A percentile compares a stretch with the other conserved stretches of the same genome.
Evolutionary conservation across 176 grass and related monocot genomes (phyloP).

Genomic region (Triticum timopheevii): DNA sequence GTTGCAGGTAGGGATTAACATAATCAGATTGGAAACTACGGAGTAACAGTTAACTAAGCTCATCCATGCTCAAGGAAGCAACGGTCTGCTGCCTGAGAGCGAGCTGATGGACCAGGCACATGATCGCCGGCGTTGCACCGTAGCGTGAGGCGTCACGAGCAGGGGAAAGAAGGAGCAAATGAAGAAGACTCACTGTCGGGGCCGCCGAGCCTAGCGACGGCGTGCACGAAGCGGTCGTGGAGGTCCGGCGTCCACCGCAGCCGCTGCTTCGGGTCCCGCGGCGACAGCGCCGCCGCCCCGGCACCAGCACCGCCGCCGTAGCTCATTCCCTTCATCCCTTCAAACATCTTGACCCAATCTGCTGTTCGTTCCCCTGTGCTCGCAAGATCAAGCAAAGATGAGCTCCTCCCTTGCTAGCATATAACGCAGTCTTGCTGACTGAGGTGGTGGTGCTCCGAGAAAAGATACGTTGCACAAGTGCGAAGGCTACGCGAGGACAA

Average conservation of each 20-base stretch:
- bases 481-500: conserved; percentile 35
- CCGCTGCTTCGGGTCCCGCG: conserved; percentile 63
- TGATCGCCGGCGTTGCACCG: neutral
- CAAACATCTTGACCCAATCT: neutral
- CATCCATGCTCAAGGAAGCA: too few species aligned
- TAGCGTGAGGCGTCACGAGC: neutral
- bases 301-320: neutral
- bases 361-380: neutral
- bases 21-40: too few species aligned
- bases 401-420: neutral
- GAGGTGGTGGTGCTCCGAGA: neutral
- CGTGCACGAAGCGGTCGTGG: conserved; percentile 84
- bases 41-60: too few species aligned
- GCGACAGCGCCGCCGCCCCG: neutral
- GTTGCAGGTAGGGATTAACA: neutral
- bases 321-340: conserved; percentile 31
- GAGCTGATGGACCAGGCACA: too few species aligned
- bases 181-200: conserved; percentile 63
- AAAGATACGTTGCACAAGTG: neutral
- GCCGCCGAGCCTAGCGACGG: conserved; percentile 85
- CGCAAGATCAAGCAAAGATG: neutral
- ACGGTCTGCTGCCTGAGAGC: neutral
- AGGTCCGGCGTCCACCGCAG: conserved; percentile 95
- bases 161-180: neutral
- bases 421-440: neutral